Conservation (phyloP, 2,329 filamentous ascomycete species). For the Ceratocystis huliohia region DNA sequence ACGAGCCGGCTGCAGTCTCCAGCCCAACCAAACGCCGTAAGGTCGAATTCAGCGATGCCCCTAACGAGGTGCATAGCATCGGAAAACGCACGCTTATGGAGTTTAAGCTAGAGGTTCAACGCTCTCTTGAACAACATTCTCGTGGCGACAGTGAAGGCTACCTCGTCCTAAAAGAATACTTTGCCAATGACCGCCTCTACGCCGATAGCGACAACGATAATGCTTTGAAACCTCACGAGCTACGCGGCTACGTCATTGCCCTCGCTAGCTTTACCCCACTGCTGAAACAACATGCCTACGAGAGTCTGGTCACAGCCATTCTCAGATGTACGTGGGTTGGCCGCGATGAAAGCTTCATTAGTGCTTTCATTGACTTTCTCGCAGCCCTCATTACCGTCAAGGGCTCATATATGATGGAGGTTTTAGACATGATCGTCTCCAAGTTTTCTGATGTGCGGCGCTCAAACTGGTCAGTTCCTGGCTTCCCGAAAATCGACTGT, state of each 20-base stretch:
- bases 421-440: constrained; percentile 68
- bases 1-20: constrained; percentile 28
- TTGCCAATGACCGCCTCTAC: constrained; percentile 36
- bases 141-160: constrained; percentile 48
- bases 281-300: constrained; percentile 45
- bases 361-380: constrained; percentile 55
- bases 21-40: constrained; percentile 43
- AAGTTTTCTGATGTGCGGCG: constrained; percentile 51
- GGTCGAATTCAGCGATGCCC: constrained; percentile 46
- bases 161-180: constrained; percentile 47
- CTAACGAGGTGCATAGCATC: constrained; percentile 45
- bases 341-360: constrained; percentile 51
- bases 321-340: constrained; percentile 53
- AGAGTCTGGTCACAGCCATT: constrained; percentile 45
- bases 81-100: constrained; percentile 41
- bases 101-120: constrained; percentile 42
- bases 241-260: constrained; percentile 50
- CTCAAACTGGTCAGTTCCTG: constrained; percentile 36
- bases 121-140: constrained; percentile 44
- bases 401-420: constrained; percentile 58
- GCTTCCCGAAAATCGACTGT: constrained; percentile 47
- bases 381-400: constrained; percentile 69
- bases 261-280: constrained; percentile 49
- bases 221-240: constrained; percentile 38
- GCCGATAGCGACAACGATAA: constrained; percentile 36